Base-by-base conservation (phyloP, 2,329 filamentous ascomycete species). In the Fusarium secorum region DNA sequence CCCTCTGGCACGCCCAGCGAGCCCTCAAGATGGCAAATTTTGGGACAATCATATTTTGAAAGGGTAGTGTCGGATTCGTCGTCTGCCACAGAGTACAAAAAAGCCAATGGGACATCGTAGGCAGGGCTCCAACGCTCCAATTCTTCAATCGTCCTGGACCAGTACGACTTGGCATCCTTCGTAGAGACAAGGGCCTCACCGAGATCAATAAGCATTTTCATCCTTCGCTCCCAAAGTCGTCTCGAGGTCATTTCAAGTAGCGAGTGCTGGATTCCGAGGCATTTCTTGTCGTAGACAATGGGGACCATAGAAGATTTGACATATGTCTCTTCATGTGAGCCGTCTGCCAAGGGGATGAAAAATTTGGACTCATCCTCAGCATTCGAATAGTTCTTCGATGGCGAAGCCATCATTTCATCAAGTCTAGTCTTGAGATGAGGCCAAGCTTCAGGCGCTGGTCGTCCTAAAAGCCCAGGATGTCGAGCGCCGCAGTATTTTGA, bases 401-500 rank as follows among this genome's bases (percentile, higher is more conserved):
- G 75, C 9, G 55, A 68, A 14, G 66, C 73, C 58, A 76, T 79
- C 60, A 75, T 76, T 33, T 33, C 76, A 65, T 80, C 66, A 6
- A 86, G 82, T 10, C 78, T 78, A 28, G 80, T 75, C 64, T 81
- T 81, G 22, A 86, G 78, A 67, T 91, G 89, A 7, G 83, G 81
- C 90, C 90, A 93, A 7, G 87, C 86, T 41, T 89, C 84, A 30
- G 83, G 82, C 65, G 91, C 80, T 30, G 84, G 84, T 74, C 87
- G 86, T 4, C 91, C 91, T 79, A 93, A 86, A 15, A 92, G 79
- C 4, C 75, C 74, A 2, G 90, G 90, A 74, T 93, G 90, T 63
- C 89, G 90, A 60, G 89, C 84, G 17, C 89, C 90, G 53, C 89
- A 89, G 22, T 91, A 83, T 61, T 86, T 81, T 63, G 88, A 84